Conservation (phyloP, 1,139 yeast genomes). For the Wickerhamomyces sp. region DNA sequence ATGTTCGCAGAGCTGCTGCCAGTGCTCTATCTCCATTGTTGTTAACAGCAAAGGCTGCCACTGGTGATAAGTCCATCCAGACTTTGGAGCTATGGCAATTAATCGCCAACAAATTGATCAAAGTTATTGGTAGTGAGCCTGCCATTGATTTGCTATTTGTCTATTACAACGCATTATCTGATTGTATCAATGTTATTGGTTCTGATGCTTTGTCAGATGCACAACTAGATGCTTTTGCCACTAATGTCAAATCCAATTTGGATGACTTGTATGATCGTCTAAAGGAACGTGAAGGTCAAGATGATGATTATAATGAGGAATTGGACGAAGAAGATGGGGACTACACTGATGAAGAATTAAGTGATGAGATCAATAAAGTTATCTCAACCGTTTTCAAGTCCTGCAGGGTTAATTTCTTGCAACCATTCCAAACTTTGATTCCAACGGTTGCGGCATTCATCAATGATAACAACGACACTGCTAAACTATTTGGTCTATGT, state of each 20-base stretch:
- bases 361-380: conserved; percentile 81
- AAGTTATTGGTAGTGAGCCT: conserved; percentile 71
- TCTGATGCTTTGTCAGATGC: conserved; percentile 50
- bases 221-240: conserved; percentile 56
- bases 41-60: conserved; percentile 61
- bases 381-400: conserved; percentile 71
- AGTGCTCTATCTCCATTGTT: conserved; percentile 76
- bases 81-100: conserved; percentile 68
- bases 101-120: conserved; percentile 64
- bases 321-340: conserved; percentile 80
- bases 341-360: conserved; percentile 82
- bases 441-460: conserved; percentile 52
- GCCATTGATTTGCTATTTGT: conserved; percentile 78
- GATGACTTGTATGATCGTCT: conserved; percentile 69
- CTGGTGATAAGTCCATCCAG: conserved; percentile 52
- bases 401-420: conserved; percentile 53
- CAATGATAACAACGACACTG: conserved; percentile 60
- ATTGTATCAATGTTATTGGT: conserved; percentile 65
- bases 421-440: conserved; percentile 55
- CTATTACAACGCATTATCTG: conserved; percentile 69
- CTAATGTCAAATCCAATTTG: conserved; percentile 58
- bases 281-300: conserved; percentile 65
- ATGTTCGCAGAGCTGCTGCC: conserved; percentile 89
- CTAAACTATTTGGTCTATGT: conserved; percentile 76
- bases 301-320: conserved; percentile 51